Percentiles rank a stretch among this genome's conserved stretches.
Evolutionary conservation across 495 filamentous ascomycete species (phyloP).

Genomic region (Neurospora cerealis): DNA sequence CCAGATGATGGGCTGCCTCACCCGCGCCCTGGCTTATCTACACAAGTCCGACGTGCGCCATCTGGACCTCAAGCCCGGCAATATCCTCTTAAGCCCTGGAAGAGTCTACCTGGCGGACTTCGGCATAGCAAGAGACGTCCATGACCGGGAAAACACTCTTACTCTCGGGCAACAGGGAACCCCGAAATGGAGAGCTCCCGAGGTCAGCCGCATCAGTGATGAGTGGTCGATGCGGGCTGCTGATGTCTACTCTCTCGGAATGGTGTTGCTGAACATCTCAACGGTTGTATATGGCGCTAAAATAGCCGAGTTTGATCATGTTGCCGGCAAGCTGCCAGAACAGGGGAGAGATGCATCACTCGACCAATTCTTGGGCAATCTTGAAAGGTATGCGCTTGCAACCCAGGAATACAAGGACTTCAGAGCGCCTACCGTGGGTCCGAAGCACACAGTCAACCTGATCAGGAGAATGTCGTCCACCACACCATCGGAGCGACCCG

Average conservation of each 20-base stretch:
- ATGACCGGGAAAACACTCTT: slow-evolving; percentile 23
- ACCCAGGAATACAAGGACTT: slow-evolving; percentile 22
- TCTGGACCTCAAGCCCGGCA: slow-evolving; percentile 33
- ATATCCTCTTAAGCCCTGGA: slow-evolving; percentile 29
- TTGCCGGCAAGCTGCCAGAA: slow-evolving; percentile 17
- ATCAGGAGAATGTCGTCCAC: slow-evolving; percentile 24
- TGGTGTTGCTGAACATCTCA: slow-evolving; percentile 25
- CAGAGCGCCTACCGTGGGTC: slow-evolving; percentile 21
- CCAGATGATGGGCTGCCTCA: slow-evolving; percentile 27
- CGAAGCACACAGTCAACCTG: slow-evolving; percentile 24
- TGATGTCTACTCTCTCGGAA: slow-evolving; percentile 29
- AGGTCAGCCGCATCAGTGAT: slow-evolving; percentile 16
- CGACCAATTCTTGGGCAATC: slow-evolving; percentile 12
- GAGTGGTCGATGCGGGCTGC: slow-evolving; percentile 28
- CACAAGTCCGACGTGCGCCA: slow-evolving; percentile 31
- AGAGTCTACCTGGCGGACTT: slow-evolving; percentile 34
- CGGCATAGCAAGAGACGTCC: slow-evolving; percentile 30
- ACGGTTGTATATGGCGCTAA: slow-evolving; percentile 20
- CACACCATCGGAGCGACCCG: slow-evolving; percentile 16
- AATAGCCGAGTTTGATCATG: slow-evolving; percentile 26
- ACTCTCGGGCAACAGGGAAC: slow-evolving; percentile 24
- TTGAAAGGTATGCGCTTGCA: slow-evolving; percentile 16
- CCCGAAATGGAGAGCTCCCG: slow-evolving; percentile 28
- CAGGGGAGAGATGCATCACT: slow-evolving; percentile 18
- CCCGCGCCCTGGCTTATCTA: slow-evolving; percentile 29